phyloP scores from a whole-genome alignment of 1,284 basidiomycete species.

The Cutaneotrichosporon spelunceum region DNA sequence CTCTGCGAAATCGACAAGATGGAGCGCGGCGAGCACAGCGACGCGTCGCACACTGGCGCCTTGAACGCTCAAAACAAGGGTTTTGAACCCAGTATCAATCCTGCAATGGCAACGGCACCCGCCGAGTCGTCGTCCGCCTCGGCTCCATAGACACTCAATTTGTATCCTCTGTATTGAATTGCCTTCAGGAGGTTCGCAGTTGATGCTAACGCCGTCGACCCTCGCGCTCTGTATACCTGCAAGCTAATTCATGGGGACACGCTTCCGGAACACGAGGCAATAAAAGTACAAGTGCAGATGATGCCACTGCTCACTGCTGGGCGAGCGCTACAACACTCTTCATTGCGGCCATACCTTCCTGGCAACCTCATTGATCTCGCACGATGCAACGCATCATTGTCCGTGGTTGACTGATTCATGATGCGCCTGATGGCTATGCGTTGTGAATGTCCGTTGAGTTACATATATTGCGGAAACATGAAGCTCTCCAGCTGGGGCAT shows the following conservation, averaged over 20 bases:
- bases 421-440: not conserved
- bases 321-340: too few relatives aligned
- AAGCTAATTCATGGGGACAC: too few relatives aligned
- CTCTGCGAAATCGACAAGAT: conserved; percentile 41
- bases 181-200: not conserved
- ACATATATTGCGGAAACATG: conserved; percentile 20
- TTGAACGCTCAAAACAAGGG: not conserved
- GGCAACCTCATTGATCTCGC: not conserved
- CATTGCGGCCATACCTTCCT: too few relatives aligned
- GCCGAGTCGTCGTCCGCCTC: not conserved
- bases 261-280: too few relatives aligned
- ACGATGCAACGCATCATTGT: not conserved
- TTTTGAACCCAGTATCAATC: not conserved
- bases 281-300: too few relatives aligned
- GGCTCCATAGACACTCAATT: not conserved
- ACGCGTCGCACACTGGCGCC: not conserved
- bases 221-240: too few relatives aligned
- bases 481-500: conserved; percentile 17
- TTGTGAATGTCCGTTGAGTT: not conserved
- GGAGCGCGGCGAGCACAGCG: conserved; percentile 27
- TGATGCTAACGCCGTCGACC: not conserved
- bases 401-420: not conserved
- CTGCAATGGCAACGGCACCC: not conserved
- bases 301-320: too few relatives aligned
- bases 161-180: not conserved